Conservation (phyloP, 176 grass and related monocot species). For the Phyllostachys edulis region DNA sequence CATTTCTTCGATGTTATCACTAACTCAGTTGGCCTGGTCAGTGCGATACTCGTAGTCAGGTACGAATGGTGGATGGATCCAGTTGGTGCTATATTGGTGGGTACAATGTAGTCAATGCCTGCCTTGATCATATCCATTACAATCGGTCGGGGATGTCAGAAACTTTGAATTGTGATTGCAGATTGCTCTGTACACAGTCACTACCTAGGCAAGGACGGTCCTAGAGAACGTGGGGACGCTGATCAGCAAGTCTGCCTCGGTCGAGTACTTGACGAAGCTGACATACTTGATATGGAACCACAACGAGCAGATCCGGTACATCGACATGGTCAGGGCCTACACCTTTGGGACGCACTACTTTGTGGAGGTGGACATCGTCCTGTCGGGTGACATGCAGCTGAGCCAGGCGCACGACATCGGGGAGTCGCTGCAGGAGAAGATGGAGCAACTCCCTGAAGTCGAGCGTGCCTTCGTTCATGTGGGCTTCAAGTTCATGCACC, state of each 20-base stretch:
- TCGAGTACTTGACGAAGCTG: constrained; percentile 79
- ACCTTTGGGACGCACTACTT: constrained; percentile 85
- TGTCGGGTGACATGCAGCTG: constrained; percentile 64
- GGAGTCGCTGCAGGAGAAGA: constrained; percentile 78
- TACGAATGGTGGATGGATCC: constrained; percentile 97
- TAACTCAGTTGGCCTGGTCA: constrained; percentile 76
- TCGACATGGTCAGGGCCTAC: constrained; percentile 79
- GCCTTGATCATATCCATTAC: background rate
- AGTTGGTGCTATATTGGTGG: constrained; percentile 82
- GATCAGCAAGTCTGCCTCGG: constrained; percentile 67
- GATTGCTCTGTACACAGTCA: constrained; percentile 83
- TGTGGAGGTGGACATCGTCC: constrained; percentile 82
- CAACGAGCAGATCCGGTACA: constrained; percentile 63
- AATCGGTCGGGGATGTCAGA: background rate
- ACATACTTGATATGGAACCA: constrained; percentile 95
- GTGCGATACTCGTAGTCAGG: constrained; percentile 54
- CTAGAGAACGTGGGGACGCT: constrained; percentile 78
- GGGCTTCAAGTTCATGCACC: constrained; percentile 74
- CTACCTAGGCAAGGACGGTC: constrained; percentile 73
- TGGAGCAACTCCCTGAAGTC: constrained; percentile 76
- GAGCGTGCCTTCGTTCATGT: constrained; percentile 86
- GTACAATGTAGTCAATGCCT: background rate
- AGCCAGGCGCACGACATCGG: constrained; percentile 79
- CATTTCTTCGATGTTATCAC: constrained; percentile 99
- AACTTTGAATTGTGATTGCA: background rate